Conservation (phyloP, 345 rosid genomes). For the Melaleuca alternifolia region DNA sequence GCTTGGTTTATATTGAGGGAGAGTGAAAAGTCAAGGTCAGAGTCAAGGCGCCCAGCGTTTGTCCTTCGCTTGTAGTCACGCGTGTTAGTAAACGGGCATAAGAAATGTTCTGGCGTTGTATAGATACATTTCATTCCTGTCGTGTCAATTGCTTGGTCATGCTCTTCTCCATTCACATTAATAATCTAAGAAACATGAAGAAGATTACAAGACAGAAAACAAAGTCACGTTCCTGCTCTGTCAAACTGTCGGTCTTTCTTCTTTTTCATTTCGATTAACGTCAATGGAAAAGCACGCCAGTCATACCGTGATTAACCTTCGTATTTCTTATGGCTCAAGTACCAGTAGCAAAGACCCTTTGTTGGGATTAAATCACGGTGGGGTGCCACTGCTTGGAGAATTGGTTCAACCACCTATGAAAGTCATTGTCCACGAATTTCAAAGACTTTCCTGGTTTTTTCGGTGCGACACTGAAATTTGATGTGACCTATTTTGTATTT, state of each 20-base stretch:
- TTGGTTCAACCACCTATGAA: not conserved
- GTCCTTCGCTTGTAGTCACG: not conserved
- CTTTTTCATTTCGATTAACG: not conserved
- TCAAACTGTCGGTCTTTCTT: not conserved
- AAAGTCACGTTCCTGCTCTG: not conserved
- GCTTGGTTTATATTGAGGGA: not conserved
- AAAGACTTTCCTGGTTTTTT: not conserved
- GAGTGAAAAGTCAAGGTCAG: not conserved
- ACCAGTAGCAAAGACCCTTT: not conserved
- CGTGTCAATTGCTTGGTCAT: not conserved
- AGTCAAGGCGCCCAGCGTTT: not conserved
- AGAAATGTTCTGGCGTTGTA: too few species aligned
- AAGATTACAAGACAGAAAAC: not conserved
- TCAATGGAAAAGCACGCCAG: not conserved
- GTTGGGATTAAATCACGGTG: not conserved
- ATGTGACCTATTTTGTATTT: not conserved
- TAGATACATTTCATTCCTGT: not conserved
- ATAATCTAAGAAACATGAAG: not conserved
- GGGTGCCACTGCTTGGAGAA: not conserved
- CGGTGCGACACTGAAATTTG: not conserved
- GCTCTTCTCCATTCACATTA: not conserved
- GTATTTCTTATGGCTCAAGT: not conserved
- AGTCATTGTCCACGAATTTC: not conserved
- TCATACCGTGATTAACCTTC: not conserved
- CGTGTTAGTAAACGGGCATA: not conserved